phyloP scores from a whole-genome alignment of 768 basidiomycete species.

The Lentinula detonsa region DNA sequence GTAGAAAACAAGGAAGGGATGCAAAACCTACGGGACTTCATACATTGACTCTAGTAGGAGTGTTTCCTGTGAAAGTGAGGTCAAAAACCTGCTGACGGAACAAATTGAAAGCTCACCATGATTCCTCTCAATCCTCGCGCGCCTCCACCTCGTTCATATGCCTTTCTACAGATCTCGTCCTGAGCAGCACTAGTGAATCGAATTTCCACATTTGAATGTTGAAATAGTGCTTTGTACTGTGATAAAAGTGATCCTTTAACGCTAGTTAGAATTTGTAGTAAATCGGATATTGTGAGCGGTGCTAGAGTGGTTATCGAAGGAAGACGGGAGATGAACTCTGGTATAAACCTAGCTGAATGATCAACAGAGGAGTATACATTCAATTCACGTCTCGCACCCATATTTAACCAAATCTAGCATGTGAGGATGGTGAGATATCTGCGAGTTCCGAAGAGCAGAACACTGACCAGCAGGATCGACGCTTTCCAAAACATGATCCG shows the following conservation, averaged over 20 bases:
- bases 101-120: constrained; percentile 45
- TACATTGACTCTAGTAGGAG: constrained; percentile 89
- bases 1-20: background rate
- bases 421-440: background rate
- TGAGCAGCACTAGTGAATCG: constrained; percentile 80
- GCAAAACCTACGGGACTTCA: constrained; percentile 73
- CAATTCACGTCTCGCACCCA: constrained; percentile 40
- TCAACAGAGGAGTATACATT: constrained; percentile 1
- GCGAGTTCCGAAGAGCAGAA: background rate
- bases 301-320: constrained; percentile 85
- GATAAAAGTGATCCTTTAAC: constrained; percentile 88
- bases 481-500: constrained; percentile 52
- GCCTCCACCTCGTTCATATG: constrained; percentile 79
- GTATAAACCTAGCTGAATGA: constrained; percentile 61
- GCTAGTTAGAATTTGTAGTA: constrained; percentile 87
- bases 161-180: constrained; percentile 75
- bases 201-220: constrained; percentile 79
- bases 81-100: background rate
- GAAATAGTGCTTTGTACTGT: constrained; percentile 83
- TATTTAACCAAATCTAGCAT: constrained; percentile 74
- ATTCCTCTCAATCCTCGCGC: constrained; percentile 87
- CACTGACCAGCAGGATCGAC: constrained; percentile 62
- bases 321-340: constrained; percentile 92
- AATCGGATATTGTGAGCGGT: constrained; percentile 72
- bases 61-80: constrained; percentile 47